A percentile compares a stretch with the other conserved stretches of the same genome.
These are phyloP conservation scores for Aspergillus tamarii DNA, from an alignment of 2,329 filamentous ascomycete species.

Conservation along the genomic window DNA sequence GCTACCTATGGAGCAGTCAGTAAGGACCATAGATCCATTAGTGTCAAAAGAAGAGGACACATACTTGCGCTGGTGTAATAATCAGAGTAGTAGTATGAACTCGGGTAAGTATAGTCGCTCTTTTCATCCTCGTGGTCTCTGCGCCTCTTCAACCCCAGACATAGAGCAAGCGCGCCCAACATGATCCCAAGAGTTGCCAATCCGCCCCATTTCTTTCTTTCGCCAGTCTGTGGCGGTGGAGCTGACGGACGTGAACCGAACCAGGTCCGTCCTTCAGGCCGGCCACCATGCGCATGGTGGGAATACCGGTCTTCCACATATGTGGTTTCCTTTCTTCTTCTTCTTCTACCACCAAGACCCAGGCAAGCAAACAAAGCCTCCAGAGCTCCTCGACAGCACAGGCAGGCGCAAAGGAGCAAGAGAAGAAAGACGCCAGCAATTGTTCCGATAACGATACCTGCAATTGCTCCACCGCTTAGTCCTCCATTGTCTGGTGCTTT, in stretches of 20 bases:
- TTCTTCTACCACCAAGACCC: constrained; percentile 40
- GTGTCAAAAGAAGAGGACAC: constrained; percentile 19
- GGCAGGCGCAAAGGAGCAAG: constrained; percentile 48
- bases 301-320: constrained; percentile 45
- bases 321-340: constrained; percentile 42
- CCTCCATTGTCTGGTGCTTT: constrained; percentile 37
- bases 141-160: constrained; percentile 50
- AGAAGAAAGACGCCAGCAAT: constrained; percentile 50
- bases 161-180: constrained; percentile 48
- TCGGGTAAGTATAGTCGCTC: constrained; percentile 43
- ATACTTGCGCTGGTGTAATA: constrained; percentile 48
- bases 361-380: constrained; percentile 47
- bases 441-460: constrained; percentile 55
- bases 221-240: constrained; percentile 32
- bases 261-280: constrained; percentile 42
- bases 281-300: constrained; percentile 34
- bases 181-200: constrained; percentile 47
- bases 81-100: constrained; percentile 45
- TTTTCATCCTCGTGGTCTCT: constrained; percentile 43
- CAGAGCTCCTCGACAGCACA: constrained; percentile 47
- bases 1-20: constrained; percentile 40
- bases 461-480: constrained; percentile 54
- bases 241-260: constrained; percentile 43
- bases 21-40: constrained; percentile 9
- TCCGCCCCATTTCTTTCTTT: constrained; percentile 44